Conservation (phyloP, 306 rosid species). For the Vicia villosa region DNA sequence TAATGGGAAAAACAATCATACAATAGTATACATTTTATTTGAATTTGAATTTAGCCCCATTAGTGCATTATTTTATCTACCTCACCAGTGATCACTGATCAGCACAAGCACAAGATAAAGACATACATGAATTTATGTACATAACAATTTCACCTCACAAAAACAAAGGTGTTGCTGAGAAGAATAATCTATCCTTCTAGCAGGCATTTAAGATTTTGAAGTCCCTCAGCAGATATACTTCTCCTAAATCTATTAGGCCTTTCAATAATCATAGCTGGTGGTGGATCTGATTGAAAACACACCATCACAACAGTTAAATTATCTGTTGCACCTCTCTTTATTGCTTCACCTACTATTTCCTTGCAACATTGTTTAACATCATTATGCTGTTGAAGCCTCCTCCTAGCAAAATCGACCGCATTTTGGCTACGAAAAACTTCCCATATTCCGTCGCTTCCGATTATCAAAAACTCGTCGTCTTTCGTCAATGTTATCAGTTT, state of each 20-base stretch:
- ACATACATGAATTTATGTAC: conserved; percentile 49
- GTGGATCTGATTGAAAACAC: conserved; percentile 80
- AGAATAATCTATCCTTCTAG: conserved; percentile 49
- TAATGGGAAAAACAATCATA: conserved; percentile 37
- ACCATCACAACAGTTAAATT: conserved; percentile 84
- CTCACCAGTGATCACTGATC: conserved; percentile 26
- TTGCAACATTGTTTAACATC: conserved; percentile 82
- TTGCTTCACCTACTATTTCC: conserved; percentile 81
- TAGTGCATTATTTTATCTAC: conserved; percentile 32
- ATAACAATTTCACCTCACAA: conserved; percentile 28
- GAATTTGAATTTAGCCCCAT: conserved; percentile 30
- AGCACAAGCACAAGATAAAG: conserved; percentile 7
- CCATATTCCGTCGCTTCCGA: conserved; percentile 96
- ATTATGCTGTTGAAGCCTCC: conserved; percentile 83
- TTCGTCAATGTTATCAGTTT: conserved; percentile 61
- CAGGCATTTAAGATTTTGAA: conserved; percentile 65
- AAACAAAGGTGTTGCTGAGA: conserved; percentile 30
- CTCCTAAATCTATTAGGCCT: conserved; percentile 64
- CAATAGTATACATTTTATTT: conserved; percentile 18
- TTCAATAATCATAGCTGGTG: conserved; percentile 58
- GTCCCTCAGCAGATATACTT: conserved; percentile 90
- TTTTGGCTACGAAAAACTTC: conserved; percentile 81
- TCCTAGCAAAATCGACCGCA: conserved; percentile 76
- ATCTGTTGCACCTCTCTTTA: conserved; percentile 68
- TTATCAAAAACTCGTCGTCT: conserved; percentile 86